Evolutionary conservation across 768 basidiomycete species (phyloP), one percentile per base, ranked within the genome.

Genomic region (Lanmaoa rubissima): DNA sequence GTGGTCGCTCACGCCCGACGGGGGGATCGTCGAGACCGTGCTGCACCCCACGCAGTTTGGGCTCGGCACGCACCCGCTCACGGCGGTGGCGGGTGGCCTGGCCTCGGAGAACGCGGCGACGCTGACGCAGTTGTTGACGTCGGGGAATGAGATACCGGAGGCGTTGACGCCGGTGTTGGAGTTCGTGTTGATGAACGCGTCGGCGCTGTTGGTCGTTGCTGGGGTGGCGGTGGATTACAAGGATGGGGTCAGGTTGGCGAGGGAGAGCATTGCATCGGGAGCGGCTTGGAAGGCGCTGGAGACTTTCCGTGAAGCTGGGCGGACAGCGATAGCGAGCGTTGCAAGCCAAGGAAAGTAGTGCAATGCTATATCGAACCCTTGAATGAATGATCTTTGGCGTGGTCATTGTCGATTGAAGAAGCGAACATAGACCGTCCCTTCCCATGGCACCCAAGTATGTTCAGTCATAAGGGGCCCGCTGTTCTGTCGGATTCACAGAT

Each of bases 171-270:
- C 94, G 0, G 80, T 96, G 38, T 73, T 86, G 48, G 86, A 97
- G 65, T 98, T 94, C 69, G 92, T 98, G 57, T 74, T 94, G 56
- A 75, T 98, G 75, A 98, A 99, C 65, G 84, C 95, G 3, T 86
- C 94, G 5, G 95, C 94, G 14, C 70, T 98, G 54, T 75, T 99
- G 41, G 86, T 94, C 28, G 85, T 98, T 4, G 86, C 92, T 7
- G 94, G 94, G 6, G 55, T 87, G 44, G 93, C 88, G 21, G 69
- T 69, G 34, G 81, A 84, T 65, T 92, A 82, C 67, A 79, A 79
- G 62, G 81, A 92, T 17, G 94, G 93, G 2, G 84, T 88, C 1
- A 72, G 75, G 57, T 63, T 89, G 60, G 94, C 92, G 26, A 74
- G 79, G 61, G 76, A 82, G 64, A 83, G 85, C 42, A 68, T 88